Percentiles rank a stretch among this genome's conserved stretches.
Evolutionary conservation across 2,329 filamentous ascomycete genomes (phyloP).

Genomic region (Fusarium chuoi): DNA sequence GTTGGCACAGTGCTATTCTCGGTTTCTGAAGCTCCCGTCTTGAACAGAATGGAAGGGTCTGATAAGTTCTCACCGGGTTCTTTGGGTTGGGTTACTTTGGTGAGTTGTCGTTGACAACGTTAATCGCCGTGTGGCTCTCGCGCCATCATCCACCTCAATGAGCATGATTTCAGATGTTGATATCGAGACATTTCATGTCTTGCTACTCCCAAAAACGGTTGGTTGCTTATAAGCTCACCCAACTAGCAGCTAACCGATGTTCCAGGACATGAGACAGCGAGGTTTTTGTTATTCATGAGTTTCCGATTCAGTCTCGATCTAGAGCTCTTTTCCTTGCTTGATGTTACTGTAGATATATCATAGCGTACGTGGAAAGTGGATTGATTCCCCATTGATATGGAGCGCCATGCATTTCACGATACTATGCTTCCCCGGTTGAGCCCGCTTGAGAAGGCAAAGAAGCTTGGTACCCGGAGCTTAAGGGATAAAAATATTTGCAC

Average conservation of each 20-base stretch:
- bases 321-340: conserved; percentile 25
- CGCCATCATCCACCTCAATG: conserved; percentile 33
- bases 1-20: conserved; percentile 15
- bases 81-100: conserved; percentile 38
- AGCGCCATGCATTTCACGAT: conserved; percentile 13
- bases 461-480: background rate
- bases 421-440: conserved; percentile 9
- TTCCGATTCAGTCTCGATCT: conserved; percentile 29
- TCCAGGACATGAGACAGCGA: conserved; percentile 12
- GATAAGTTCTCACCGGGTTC: conserved; percentile 31
- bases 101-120: conserved; percentile 23
- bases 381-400: conserved; percentile 11
- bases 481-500: background rate
- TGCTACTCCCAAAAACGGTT: conserved; percentile 2
- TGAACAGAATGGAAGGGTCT: background rate
- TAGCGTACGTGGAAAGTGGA: conserved; percentile 26
- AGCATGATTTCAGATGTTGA: conserved; percentile 25
- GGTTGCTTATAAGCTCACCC: background rate
- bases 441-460: background rate
- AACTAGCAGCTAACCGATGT: conserved; percentile 12
- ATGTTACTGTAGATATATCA: conserved; percentile 1
- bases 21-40: background rate
- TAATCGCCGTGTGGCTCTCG: conserved; percentile 27
- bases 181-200: conserved; percentile 12
- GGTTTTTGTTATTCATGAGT: conserved; percentile 1